Evolutionary conservation across 768 basidiomycete species (phyloP).

Genomic region (Termitomyces sp.): DNA sequence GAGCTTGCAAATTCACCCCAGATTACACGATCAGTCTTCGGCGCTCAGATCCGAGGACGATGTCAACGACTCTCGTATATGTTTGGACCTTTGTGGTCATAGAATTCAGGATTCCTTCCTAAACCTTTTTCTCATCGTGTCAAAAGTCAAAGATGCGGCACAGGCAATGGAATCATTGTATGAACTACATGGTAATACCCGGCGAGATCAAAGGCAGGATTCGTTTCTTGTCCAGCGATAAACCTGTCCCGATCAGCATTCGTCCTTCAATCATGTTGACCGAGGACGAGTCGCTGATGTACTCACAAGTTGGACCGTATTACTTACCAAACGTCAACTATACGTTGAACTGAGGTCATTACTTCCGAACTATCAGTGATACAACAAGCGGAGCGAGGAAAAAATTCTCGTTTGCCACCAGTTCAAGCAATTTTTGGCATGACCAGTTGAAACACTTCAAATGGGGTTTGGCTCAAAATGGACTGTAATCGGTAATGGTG

Average conservation of each 20-base stretch:
- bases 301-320: too few relatives aligned
- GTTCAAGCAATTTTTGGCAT: constrained; percentile 18
- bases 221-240: constrained; percentile 94
- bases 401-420: constrained; percentile 14
- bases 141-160: constrained; percentile 83
- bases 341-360: too few relatives aligned
- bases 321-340: too few relatives aligned
- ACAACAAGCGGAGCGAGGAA: constrained; percentile 49
- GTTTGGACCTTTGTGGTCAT: constrained; percentile 16
- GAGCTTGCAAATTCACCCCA: background rate
- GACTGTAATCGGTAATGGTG: background rate
- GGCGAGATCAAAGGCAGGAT: constrained; percentile 94
- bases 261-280: too few relatives aligned
- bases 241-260: constrained; percentile 55
- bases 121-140: constrained; percentile 8
- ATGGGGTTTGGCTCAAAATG: background rate
- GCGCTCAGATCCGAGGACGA: background rate
- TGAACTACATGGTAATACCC: constrained; percentile 83
- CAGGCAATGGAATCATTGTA: constrained; percentile 80
- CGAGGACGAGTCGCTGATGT: too few relatives aligned
- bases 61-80: constrained; percentile 63
- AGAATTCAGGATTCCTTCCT: background rate
- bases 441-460: constrained; percentile 30
- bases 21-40: background rate
- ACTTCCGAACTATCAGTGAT: constrained; percentile 15